These are phyloP conservation scores for Cyberlindnera saturnus DNA, from an alignment of 805 yeast genomes.

Conservation along the genomic window DNA sequence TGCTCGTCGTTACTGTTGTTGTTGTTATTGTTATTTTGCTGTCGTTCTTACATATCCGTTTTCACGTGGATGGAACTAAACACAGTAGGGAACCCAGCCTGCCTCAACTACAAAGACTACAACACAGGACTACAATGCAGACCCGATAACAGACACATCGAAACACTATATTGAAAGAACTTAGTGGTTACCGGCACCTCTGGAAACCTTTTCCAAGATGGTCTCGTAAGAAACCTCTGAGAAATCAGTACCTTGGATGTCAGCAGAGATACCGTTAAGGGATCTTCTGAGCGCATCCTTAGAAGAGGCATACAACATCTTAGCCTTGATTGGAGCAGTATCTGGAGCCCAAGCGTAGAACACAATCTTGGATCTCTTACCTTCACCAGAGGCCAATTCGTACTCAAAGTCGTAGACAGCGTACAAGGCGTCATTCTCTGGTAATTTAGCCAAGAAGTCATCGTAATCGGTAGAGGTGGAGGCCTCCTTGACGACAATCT, in stretches of 20 bases:
- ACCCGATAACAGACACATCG: too few species aligned
- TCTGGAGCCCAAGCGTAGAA: conserved; percentile 95
- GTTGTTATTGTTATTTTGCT: too few species aligned
- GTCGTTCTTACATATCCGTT: too few species aligned
- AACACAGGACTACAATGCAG: too few species aligned
- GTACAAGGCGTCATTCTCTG: conserved; percentile 94
- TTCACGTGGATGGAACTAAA: too few species aligned
- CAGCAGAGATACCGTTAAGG: conserved; percentile 88
- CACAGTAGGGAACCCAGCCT: too few species aligned
- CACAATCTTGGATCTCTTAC: conserved; percentile 77
- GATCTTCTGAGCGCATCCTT: conserved; percentile 98
- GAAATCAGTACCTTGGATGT: conserved; percentile 96
- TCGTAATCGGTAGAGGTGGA: conserved; percentile 77
- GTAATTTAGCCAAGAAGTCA: conserved; percentile 77
- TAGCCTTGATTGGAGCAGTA: conserved; percentile 88
- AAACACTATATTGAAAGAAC: not conserved
- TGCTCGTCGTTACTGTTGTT: too few species aligned
- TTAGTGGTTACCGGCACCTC: conserved; percentile 19
- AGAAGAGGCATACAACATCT: conserved; percentile 98
- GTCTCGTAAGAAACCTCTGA: conserved; percentile 94
- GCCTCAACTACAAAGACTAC: too few species aligned
- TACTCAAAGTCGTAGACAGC: conserved; percentile 97
- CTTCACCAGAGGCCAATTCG: conserved; percentile 84
- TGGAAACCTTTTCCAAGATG: conserved; percentile 83
- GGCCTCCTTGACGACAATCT: conserved; percentile 84